These are phyloP conservation scores for Ascochyta viciae-villosae DNA, from an alignment of 2,329 filamentous ascomycete genomes.

Conservation along the genomic window DNA sequence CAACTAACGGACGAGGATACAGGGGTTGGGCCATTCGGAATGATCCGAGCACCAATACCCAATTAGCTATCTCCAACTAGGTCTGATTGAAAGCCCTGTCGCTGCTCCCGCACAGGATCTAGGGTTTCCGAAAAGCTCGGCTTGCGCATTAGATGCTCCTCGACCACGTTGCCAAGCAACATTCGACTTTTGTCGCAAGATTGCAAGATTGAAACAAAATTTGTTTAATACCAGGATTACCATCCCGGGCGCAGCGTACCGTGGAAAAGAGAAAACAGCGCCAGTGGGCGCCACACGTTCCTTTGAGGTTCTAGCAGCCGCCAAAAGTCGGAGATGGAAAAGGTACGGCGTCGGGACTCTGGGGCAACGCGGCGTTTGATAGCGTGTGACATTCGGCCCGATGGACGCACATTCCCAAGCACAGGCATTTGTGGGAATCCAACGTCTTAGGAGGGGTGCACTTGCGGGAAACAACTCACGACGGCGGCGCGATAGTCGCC, in stretches of 20 bases:
- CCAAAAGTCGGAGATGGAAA: background rate
- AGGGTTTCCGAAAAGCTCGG: background rate
- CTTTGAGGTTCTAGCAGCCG: slow-evolving; percentile 4
- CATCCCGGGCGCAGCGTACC: slow-evolving; percentile 9
- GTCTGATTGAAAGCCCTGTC: slow-evolving; percentile 4
- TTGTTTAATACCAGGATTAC: background rate
- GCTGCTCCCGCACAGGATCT: slow-evolving; percentile 12
- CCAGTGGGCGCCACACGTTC: background rate
- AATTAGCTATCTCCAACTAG: background rate
- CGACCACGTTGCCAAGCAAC: background rate
- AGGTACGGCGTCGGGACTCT: slow-evolving; percentile 6
- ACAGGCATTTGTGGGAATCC: slow-evolving; percentile 12
- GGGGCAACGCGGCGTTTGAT: slow-evolving; percentile 11
- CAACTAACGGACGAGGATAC: slow-evolving; percentile 1
- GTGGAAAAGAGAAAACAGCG: background rate
- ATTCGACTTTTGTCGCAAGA: background rate
- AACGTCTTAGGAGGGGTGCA: slow-evolving; percentile 1
- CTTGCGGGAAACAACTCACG: slow-evolving; percentile 12
- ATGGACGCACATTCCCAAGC: background rate
- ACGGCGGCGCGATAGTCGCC: slow-evolving; percentile 19
- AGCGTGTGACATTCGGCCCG: slow-evolving; percentile 5
- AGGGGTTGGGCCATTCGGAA: slow-evolving; percentile 8
- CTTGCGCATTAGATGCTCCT: background rate
- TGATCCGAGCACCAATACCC: slow-evolving; percentile 6
- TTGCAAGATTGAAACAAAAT: background rate